Evolutionary conservation across 148 eudicot species (phyloP), one percentile per base, ranked within the genome.

Genomic region (Linanthus parryae): DNA sequence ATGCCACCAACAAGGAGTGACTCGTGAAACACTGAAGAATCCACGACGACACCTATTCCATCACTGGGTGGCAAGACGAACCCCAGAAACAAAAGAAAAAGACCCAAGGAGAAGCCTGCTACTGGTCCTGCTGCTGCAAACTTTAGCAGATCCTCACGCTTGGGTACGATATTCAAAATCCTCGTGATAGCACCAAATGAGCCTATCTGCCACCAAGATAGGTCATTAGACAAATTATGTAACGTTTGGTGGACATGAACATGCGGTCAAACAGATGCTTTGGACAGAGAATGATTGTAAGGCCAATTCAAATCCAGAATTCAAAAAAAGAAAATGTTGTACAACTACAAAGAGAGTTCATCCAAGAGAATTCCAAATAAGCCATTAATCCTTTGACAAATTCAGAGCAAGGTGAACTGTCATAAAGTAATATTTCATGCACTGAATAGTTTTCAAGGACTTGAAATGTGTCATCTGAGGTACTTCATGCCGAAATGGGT

Each of bases 151-250:
- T 82, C 95, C 62, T 82, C 91, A 16, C 99, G 91, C 41, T 66
- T 84, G 21, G 82, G 88, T 62, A 94, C 95, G 37, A 94, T 80
- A 55, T 77, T 88, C 53, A 70, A 42, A 29, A 94, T 88, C 75
- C 99, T 84, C 38, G 99, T 94, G 44, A 94, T 94, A 63, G 85
- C 79, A 66, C 99, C 96, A 66, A 82, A 94, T 22, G 95, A 94
- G 73, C 99, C 99, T 79, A 94, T 88, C 99, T 94, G 99, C 74
- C 84, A 71, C 56, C 68, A 67, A 71, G 71, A 63, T 33, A 54
- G 55, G 41, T 66, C 70, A 67, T 68, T 64, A 80, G 79, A 61
- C 38, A 57, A 41, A 39, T 52, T 23, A 8, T 5, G 46, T 30
- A 21, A 29, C 50, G 27, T 44, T 41, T 8, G 53, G 44, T 28